Evolutionary conservation across 2,329 filamentous ascomycete genomes (phyloP), one percentile per base, ranked within the genome.

Genomic region (Venturia pyrina): DNA sequence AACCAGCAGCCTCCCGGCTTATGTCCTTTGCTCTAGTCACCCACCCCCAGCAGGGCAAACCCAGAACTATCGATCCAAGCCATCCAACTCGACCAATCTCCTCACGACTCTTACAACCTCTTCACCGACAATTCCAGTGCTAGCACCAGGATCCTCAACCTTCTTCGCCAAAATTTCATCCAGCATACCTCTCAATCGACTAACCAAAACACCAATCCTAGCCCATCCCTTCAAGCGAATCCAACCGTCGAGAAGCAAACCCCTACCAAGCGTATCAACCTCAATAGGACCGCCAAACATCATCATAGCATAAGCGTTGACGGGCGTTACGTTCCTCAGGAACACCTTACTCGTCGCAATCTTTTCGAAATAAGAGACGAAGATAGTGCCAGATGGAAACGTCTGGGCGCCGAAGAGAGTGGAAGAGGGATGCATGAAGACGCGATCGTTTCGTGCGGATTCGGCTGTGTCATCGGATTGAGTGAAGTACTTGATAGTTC

Each of bases 241-340:
- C 95, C 93, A 98, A 63, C 91, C 92, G 77, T 98, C 95, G 3
- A 99, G 90, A 3, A 97, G 80, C 21, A 99, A 79, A 0, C 95
- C 95, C 28, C 93, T 82, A 6, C 93, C 93, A 56, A 92, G 80
- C 0, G 92, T 96, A 77, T 98, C 95, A 3, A 98, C 85, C 67
- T 87, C 85, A 63, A 98, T 91, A 1, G 86, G 82, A 0, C 95
- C 95, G 0, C 88, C 89, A 76, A 99, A 98, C 66, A 99, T 83
- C 34, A 99, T 85, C 43, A 97, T 80, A 0, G 89, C 89, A 75
- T 93, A 98, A 0, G 89, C 87, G 72, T 96, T 97, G 76, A 97
- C 79, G 91, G 89, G 95, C 17, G 93, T 98, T 60, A 97, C 78
- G 72, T 98, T 93, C 28, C 93, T 82, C 32, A 98, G 86, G 73